Evolutionary conservation across 2,329 filamentous ascomycete species (phyloP), one percentile per base, ranked within the genome.

Genomic region (Penicillium rolfsii): DNA sequence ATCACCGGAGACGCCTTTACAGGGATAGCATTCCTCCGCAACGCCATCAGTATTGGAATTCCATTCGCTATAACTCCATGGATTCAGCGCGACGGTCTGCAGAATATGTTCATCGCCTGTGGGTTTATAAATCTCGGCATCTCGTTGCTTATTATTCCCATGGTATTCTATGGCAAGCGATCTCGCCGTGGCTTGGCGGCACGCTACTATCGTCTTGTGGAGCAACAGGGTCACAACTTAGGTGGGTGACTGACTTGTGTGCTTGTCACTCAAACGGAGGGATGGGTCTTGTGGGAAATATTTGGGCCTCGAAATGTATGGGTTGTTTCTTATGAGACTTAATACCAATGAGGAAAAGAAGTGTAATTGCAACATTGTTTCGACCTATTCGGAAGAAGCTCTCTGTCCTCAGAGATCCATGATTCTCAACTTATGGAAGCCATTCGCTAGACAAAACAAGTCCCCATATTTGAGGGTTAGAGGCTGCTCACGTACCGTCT

Each of bases 11-110:
- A 72, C 22, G 68, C 69, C 4, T 74, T 75, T 54, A 71, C 71
- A 0, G 71, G 61, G 1, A 66, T 75, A 11, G 67, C 73, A 2
- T 75, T 75, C 46, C 45, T 75, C 24, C 71, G 73, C 2, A 75
- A 76, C 43, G 67, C 69, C 4, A 57, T 73, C 38, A 72, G 69
- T 49, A 74, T 75, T 30, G 69, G 67, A 0, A 68, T 76, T 12
- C 71, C 71, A 1, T 73, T 74, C n/a, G 71, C 68, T 2, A 69
- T 73, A 1, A 62, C 55, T 1, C 70, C 73, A 4, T 76, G 72
- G 74, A 70, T 74, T 14, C 19, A 63, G 12, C 52, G 46, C 3
- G 63, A 64, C 28, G 71, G 70, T 2, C 22, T 71, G 1, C 67
- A 66, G 9, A 70, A 70, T 5, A 72, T 71, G 69, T 72, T 71